phyloP scores from a whole-genome alignment of 495 filamentous ascomycete species.

The Penicillium taxi region DNA sequence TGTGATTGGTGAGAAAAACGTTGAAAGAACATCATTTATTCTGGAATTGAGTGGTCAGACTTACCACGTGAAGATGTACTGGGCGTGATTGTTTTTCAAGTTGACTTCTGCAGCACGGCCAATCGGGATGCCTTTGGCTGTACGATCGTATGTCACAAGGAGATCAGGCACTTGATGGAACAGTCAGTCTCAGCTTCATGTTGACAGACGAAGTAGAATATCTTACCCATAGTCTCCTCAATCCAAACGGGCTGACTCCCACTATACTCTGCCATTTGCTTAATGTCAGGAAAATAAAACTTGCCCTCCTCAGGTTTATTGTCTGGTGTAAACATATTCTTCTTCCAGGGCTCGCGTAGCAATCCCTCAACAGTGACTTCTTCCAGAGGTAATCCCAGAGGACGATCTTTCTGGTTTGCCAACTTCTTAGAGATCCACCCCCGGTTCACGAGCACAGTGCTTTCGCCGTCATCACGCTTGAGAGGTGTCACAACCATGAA shows the following conservation, averaged over 20 bases:
- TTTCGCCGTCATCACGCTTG: constrained; percentile 55
- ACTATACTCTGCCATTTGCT: constrained; percentile 80
- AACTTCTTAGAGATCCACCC: constrained; percentile 80
- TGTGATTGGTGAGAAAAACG: constrained; percentile 31
- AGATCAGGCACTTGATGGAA: constrained; percentile 64
- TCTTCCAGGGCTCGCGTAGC: constrained; percentile 84
- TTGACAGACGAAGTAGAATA: not conserved
- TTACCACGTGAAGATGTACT: constrained; percentile 98
- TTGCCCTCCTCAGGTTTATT: constrained; percentile 73
- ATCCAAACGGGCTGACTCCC: constrained; percentile 88
- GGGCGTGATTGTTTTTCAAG: constrained; percentile 88
- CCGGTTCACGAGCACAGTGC: constrained; percentile 72
- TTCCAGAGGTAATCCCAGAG: constrained; percentile 51
- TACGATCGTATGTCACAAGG: constrained; percentile 58
- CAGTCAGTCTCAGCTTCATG: constrained; percentile 13
- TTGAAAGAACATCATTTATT: not conserved
- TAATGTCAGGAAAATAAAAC: constrained; percentile 93
- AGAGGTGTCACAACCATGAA: constrained; percentile 87
- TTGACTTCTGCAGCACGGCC: constrained; percentile 88
- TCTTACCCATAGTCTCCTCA: constrained; percentile 86
- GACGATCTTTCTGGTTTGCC: constrained; percentile 52
- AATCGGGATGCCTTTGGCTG: constrained; percentile 80
- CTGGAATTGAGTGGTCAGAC: constrained; percentile 13
- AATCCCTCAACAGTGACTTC: constrained; percentile 75
- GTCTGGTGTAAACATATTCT: constrained; percentile 92